Conservation (phyloP, 495 filamentous ascomycete genomes). For the Xylaria curta region DNA sequence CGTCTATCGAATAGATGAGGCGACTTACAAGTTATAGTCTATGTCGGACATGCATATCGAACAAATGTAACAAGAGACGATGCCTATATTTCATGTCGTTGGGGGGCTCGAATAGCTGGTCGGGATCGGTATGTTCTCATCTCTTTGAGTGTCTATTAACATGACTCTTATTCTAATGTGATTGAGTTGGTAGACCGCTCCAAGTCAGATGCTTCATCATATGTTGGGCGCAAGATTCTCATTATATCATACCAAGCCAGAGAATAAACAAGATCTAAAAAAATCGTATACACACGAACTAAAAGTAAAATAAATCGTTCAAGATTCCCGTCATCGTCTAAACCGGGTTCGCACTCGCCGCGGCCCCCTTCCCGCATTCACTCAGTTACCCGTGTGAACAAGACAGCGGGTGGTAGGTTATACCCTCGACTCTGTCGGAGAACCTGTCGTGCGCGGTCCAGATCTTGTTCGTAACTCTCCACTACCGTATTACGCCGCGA, state of each 20-base stretch:
- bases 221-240: not conserved
- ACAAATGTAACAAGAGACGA: not conserved
- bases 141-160: not conserved
- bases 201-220: not conserved
- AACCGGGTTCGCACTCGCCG: slow-evolving; percentile 36
- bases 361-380: slow-evolving; percentile 27
- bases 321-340: slow-evolving; percentile 19
- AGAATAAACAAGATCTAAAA: slow-evolving; percentile 20
- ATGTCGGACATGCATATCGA: not conserved
- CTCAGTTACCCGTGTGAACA: slow-evolving; percentile 23
- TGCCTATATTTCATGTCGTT: not conserved
- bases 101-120: not conserved
- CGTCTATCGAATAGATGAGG: not conserved
- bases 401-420: slow-evolving; percentile 8
- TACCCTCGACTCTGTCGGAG: slow-evolving; percentile 23
- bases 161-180: slow-evolving; percentile 3
- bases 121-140: slow-evolving; percentile 12
- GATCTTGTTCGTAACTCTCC: slow-evolving; percentile 27
- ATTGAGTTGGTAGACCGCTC: slow-evolving; percentile 8
- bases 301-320: slow-evolving; percentile 7
- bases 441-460: slow-evolving; percentile 19
- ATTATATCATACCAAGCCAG: not conserved
- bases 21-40: slow-evolving; percentile 1
- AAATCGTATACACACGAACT: slow-evolving; percentile 25
- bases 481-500: slow-evolving; percentile 30